phyloP scores from a whole-genome alignment of 768 basidiomycete genomes.

The Ramaria rubella region DNA sequence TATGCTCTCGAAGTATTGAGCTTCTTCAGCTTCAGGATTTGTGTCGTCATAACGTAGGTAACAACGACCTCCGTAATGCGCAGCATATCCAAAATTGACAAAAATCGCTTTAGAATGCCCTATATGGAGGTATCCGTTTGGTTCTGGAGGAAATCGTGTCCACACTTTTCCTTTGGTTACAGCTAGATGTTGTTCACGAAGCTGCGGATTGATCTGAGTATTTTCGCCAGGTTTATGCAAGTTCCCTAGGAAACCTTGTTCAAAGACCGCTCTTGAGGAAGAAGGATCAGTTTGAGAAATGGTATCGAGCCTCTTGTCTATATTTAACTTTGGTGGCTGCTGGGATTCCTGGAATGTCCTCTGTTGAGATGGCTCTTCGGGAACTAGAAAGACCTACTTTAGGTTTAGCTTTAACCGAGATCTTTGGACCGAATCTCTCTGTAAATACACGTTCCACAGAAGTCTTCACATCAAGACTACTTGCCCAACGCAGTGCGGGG shows the following conservation, averaged over 20 bases:
- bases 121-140: constrained; percentile 92
- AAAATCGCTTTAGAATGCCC: constrained; percentile 99
- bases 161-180: constrained; percentile 77
- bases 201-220: constrained; percentile 70
- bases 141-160: constrained; percentile 98
- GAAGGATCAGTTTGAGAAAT: constrained; percentile 30
- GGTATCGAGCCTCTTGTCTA: constrained; percentile 27
- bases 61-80: constrained; percentile 84
- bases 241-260: constrained; percentile 88
- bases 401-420: constrained; percentile 42
- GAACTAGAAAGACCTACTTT: constrained; percentile 4
- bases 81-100: constrained; percentile 97
- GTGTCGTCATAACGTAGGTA: constrained; percentile 98
- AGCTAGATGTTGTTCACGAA: constrained; percentile 76
- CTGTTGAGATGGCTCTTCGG: not conserved
- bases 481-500: constrained; percentile 73
- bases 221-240: constrained; percentile 94
- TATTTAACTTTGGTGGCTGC: constrained; percentile 34
- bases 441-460: constrained; percentile 64
- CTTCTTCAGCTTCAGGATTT: constrained; percentile 97
- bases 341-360: constrained; percentile 42
- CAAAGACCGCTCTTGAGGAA: constrained; percentile 65
- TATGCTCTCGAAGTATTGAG: constrained; percentile 91
- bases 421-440: constrained; percentile 67
- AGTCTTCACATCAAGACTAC: constrained; percentile 77